Percentiles rank a stretch among this genome's conserved stretches.
These are phyloP conservation scores for Lophiostoma macrostomum DNA, from an alignment of 495 filamentous ascomycete genomes.

Conservation along the genomic window DNA sequence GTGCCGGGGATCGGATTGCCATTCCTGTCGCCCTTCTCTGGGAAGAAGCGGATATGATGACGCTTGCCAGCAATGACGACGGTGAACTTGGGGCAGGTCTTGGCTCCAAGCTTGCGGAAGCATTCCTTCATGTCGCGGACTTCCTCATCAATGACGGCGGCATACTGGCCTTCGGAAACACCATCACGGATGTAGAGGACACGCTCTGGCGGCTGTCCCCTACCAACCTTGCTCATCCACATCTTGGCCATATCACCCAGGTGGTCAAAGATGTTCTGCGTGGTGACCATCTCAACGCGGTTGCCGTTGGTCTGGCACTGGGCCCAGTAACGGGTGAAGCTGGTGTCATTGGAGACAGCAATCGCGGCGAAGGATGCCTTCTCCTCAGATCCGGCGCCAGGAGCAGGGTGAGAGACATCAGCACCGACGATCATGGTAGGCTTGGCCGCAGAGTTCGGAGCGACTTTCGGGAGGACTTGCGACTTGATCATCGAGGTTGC, in stretches of 20 bases:
- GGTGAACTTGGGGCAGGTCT: conserved; percentile 58
- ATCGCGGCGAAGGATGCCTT: conserved; percentile 81
- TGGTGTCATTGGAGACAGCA: conserved; percentile 69
- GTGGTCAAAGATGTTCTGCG: conserved; percentile 60
- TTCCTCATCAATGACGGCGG: conserved; percentile 71
- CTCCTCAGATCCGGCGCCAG: conserved; percentile 48
- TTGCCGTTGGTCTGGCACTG: conserved; percentile 73
- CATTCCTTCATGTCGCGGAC: conserved; percentile 62
- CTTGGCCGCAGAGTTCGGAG: conserved; percentile 22
- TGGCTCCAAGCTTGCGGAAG: conserved; percentile 42
- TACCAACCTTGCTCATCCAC: conserved; percentile 59
- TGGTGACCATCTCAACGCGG: conserved; percentile 69
- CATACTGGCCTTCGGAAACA: conserved; percentile 81
- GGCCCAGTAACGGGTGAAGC: conserved; percentile 65
- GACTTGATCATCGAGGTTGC: conserved; percentile 54
- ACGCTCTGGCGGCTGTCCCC: conserved; percentile 53
- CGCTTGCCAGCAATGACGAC: conserved; percentile 89
- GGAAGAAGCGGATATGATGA: conserved; percentile 91
- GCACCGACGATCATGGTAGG: conserved; percentile 78
- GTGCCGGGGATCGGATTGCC: conserved; percentile 79
- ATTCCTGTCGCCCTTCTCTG: conserved; percentile 65
- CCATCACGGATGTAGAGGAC: conserved; percentile 95
- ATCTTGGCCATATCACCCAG: conserved; percentile 57
- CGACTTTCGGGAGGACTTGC: conserved; percentile 8
- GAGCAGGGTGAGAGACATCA: conserved; percentile 82